Base-by-base conservation (phyloP, 352 stramenopile species). In the Blastocystis sp. region DNA sequence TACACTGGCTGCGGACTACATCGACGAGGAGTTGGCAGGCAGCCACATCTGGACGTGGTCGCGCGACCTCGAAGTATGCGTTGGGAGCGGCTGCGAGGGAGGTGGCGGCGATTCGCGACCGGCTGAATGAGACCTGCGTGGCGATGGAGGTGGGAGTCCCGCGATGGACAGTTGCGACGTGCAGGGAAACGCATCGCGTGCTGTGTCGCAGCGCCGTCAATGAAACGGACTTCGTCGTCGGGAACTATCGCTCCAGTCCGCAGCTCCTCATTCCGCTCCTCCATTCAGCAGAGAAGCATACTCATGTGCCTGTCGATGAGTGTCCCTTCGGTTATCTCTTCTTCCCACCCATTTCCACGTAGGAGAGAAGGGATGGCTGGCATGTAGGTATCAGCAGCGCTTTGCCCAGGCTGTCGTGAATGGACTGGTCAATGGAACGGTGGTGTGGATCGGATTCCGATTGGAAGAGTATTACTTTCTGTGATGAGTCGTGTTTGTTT, bases 381-480 rank as follows among this genome's bases (percentile, higher is more conserved):
- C n/a, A 16, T n/a, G 16, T 81, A 81, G 69, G 14, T 9, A 51
- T 32, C 44, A 81, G 40, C 40, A 54, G 53, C 27, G 14, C 32
- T 63, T 64, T 63, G 69, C 53, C 18, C 29, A 53, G 2, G 29
- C 40, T 75, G 29, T 51, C 27, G 8, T 8, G 24, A 3, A 4
- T 42, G 40, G 14, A 48, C 11, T 27, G 11, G 16, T 11, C 2
- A 46, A 42, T 27, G 61, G 32, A 11, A 44, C 34, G 16, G 18
- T 49, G 42, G 4, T 81, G 8, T 81, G 69, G 69, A 24, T 81
- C 1, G 69, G 48, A 2, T 81, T 81, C 42, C 69, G 44, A 42
- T 44, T 81, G 21, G 69, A 81, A 42, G 44, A 63, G 18, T 81
- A 81, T 29, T 81, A 81, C 51, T 81, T 81, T 24, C 40, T 65